phyloP scores from a whole-genome alignment of 495 filamentous ascomycete species.

The Hypoxylon perforatum region DNA sequence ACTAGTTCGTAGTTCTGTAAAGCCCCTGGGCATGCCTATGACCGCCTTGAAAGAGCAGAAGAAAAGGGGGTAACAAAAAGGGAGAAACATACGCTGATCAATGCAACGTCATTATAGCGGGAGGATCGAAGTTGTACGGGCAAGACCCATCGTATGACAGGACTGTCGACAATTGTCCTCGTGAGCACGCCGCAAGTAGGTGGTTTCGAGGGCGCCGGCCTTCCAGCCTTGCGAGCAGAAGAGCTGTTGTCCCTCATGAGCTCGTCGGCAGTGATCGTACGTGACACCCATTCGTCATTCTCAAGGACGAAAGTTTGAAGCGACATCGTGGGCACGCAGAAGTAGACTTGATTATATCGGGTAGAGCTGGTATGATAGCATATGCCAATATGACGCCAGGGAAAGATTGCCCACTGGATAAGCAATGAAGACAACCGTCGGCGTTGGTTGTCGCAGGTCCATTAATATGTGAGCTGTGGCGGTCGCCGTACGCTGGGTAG shows the following conservation, averaged over 20 bases:
- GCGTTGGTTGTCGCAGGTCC: not conserved
- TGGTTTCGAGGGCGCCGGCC: constrained; percentile 41
- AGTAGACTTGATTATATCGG: not conserved
- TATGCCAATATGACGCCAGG: not conserved
- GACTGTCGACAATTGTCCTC: constrained; percentile 78
- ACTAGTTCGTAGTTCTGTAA: no score
- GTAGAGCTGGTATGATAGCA: not conserved
- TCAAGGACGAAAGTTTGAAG: constrained; percentile 65
- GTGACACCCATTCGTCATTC: constrained; percentile 69
- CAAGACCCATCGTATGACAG: constrained; percentile 79
- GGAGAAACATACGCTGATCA: constrained; percentile 74
- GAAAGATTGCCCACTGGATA: not conserved
- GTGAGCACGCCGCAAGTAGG: constrained; percentile 77
- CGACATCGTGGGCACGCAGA: constrained; percentile 32
- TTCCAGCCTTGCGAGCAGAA: constrained; percentile 21
- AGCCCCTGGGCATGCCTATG: not conserved
- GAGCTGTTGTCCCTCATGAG: constrained; percentile 27
- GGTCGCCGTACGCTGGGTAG: not conserved
- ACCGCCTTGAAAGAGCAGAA: constrained; percentile 1
- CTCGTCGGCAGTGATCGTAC: constrained; percentile 41
- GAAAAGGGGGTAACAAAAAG: constrained; percentile 32
- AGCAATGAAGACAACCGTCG: not conserved
- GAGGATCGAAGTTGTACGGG: constrained; percentile 79
- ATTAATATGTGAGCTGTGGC: constrained; percentile 1
- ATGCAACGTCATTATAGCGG: constrained; percentile 86